A percentile compares a stretch with the other conserved stretches of the same genome.
phyloP scores from a whole-genome alignment of 306 rosid species.

The Vigna mungo region DNA sequence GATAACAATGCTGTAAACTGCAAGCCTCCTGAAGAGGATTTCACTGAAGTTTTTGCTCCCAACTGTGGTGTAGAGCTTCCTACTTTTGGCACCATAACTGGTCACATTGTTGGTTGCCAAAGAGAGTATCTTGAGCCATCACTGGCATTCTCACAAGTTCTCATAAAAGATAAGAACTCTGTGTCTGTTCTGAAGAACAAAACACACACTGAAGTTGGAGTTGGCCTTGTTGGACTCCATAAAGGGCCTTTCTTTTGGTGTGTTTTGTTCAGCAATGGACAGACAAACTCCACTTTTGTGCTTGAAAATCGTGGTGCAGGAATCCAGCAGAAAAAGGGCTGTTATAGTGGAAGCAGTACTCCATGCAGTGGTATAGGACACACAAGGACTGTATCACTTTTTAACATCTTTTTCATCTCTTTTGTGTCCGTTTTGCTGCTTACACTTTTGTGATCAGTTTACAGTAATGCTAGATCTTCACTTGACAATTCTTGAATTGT shows the following conservation, averaged over 20 bases:
- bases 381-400: conserved; percentile 33
- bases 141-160: conserved; percentile 61
- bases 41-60: conserved; percentile 89
- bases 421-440: conserved; percentile 45
- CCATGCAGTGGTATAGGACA: conserved; percentile 66
- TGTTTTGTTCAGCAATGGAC: conserved; percentile 76
- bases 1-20: conserved; percentile 65
- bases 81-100: conserved; percentile 77
- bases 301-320: conserved; percentile 84
- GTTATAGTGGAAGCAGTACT: conserved; percentile 78
- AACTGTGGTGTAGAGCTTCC: conserved; percentile 95
- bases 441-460: conserved; percentile 42
- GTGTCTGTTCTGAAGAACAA: conserved; percentile 66
- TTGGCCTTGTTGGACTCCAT: conserved; percentile 73
- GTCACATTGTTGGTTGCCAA: conserved; percentile 73
- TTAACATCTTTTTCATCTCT: conserved; percentile 32
- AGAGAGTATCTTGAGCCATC: conserved; percentile 73
- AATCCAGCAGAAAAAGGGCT: conserved; percentile 79
- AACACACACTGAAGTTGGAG: conserved; percentile 86
- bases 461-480: conserved; percentile 27
- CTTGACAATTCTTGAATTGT: conserved; percentile 22
- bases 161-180: conserved; percentile 57
- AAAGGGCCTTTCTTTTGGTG: conserved; percentile 87
- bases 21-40: conserved; percentile 83
- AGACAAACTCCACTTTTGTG: conserved; percentile 75